These are phyloP conservation scores for Coleophoma crateriformis DNA, from an alignment of 2,329 filamentous ascomycete species.

Conservation along the genomic window DNA sequence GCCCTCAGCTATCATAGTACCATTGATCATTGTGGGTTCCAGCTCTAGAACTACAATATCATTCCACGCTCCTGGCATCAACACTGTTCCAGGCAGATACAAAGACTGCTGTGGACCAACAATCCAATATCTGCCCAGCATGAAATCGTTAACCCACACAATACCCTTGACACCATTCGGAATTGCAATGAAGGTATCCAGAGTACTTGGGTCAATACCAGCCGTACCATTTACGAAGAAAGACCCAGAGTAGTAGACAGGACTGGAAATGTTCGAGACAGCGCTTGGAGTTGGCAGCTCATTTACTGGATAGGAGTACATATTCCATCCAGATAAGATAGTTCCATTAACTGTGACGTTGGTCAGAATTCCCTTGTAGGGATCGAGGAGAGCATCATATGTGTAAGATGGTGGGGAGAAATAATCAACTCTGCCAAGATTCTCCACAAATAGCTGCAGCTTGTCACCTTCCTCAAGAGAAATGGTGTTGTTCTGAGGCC, in stretches of 20 bases:
- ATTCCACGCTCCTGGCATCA: constrained; percentile 28
- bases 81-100: constrained; percentile 35
- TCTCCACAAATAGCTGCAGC: constrained; percentile 41
- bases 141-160: constrained; percentile 40
- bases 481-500: constrained; percentile 31
- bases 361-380: constrained; percentile 38
- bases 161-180: constrained; percentile 36
- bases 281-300: too few relatives aligned
- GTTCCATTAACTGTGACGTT: constrained; percentile 33
- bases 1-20: too few relatives aligned
- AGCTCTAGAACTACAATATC: constrained; percentile 28
- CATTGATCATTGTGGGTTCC: too few relatives aligned
- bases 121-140: constrained; percentile 40
- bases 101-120: constrained; percentile 41
- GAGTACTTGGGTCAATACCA: neutral
- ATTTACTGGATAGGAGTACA: too few relatives aligned
- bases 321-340: neutral
- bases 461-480: constrained; percentile 32
- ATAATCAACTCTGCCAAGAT: constrained; percentile 43
- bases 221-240: constrained; percentile 11
- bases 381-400: constrained; percentile 31
- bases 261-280: too few relatives aligned
- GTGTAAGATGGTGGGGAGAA: too few relatives aligned
- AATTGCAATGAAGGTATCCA: constrained; percentile 33
- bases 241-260: too few relatives aligned